These are phyloP conservation scores for Ophiostoma himal-ulmi DNA, from an alignment of 2,329 filamentous ascomycete genomes.

Conservation along the genomic window DNA sequence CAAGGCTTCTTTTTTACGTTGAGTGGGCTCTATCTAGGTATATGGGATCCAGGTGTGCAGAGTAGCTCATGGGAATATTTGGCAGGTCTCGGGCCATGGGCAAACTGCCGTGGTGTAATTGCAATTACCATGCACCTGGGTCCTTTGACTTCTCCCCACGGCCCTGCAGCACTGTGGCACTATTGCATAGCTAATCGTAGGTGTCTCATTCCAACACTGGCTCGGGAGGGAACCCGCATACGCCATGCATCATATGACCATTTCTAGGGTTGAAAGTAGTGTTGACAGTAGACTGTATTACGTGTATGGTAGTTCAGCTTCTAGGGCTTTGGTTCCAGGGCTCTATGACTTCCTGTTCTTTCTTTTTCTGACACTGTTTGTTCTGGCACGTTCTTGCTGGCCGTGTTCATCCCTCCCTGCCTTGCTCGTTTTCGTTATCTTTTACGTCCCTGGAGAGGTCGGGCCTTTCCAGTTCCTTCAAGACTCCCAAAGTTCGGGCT, in stretches of 20 bases:
- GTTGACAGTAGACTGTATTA: neutral
- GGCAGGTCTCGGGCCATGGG: neutral
- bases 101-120: neutral
- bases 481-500: neutral
- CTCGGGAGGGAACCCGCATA: conserved; percentile 10
- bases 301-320: neutral
- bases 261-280: neutral
- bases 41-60: neutral
- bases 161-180: too few relatives aligned
- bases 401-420: neutral
- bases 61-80: neutral
- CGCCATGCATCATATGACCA: conserved; percentile 2
- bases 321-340: neutral
- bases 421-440: too few relatives aligned
- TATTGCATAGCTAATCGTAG: neutral
- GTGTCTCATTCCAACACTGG: neutral
- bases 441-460: too few relatives aligned
- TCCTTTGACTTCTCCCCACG: too few relatives aligned
- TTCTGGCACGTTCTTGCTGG: neutral
- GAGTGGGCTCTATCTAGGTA: neutral
- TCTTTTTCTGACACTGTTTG: neutral
- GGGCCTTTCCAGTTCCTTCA: too few relatives aligned
- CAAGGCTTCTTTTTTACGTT: neutral
- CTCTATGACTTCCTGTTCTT: neutral
- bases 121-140: too few relatives aligned